phyloP scores from a whole-genome alignment of 305 asterid genomes.

The Salvia sclarea region DNA sequence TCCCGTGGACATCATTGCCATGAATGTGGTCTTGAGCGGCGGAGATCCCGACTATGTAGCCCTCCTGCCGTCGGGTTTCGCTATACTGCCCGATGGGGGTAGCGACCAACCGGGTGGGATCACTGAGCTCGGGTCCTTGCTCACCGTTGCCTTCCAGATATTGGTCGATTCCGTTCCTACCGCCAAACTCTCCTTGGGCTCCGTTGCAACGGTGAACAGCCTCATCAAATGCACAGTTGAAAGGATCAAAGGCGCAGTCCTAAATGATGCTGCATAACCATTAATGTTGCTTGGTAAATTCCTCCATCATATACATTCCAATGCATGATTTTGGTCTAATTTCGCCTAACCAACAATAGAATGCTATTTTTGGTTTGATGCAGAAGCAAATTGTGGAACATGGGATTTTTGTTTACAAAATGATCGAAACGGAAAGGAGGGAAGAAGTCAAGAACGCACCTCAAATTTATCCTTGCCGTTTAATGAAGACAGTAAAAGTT shows the following conservation, averaged over 20 bases:
- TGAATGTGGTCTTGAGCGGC: conserved; percentile 86
- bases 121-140: conserved; percentile 67
- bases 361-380: neutral
- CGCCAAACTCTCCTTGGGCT: conserved; percentile 83
- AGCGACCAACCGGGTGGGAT: conserved; percentile 30
- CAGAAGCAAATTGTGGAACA: neutral
- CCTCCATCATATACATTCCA: too few species aligned
- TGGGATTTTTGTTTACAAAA: conserved; percentile 33
- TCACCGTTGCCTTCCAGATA: conserved; percentile 91
- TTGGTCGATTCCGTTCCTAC: conserved; percentile 90
- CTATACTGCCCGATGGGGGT: conserved; percentile 83
- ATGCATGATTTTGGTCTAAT: neutral
- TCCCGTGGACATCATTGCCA: conserved; percentile 82
- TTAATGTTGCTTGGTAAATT: too few species aligned
- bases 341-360: neutral
- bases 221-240: conserved; percentile 95
- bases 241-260: conserved; percentile 78
- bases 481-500: neutral
- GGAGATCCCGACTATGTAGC: conserved; percentile 98
- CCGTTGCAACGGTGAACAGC: conserved; percentile 91
- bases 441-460: conserved; percentile 93
- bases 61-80: conserved; percentile 91
- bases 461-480: conserved; percentile 45
- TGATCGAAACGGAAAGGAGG: conserved; percentile 15
- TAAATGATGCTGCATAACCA: neutral